A percentile compares a stretch with the other conserved stretches of the same genome.
Evolutionary conservation across 306 rosid genomes (phyloP).

Genomic region (Boehmeria nivea): DNA sequence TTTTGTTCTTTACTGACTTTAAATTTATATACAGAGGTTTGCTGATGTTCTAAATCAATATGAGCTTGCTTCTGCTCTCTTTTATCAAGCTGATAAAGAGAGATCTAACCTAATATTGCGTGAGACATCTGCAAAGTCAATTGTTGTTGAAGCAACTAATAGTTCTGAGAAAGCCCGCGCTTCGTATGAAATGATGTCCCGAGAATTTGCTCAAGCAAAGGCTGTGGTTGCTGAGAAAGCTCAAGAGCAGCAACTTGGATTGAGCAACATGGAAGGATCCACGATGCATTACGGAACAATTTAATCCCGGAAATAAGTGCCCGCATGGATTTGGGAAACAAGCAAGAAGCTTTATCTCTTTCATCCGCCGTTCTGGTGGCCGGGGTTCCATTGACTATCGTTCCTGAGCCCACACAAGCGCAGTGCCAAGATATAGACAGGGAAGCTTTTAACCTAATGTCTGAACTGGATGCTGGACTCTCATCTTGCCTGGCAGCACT

Average conservation of each 20-base stretch:
- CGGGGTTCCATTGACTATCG: slow-evolving; percentile 89
- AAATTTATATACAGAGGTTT: slow-evolving; percentile 62
- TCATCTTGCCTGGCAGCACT: slow-evolving; percentile 58
- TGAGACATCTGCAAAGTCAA: slow-evolving; percentile 84
- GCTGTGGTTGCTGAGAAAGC: slow-evolving; percentile 76
- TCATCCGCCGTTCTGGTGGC: slow-evolving; percentile 77
- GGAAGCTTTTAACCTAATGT: slow-evolving; percentile 68
- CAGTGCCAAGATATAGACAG: slow-evolving; percentile 89
- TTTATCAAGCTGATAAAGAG: slow-evolving; percentile 82
- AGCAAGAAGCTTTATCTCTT: slow-evolving; percentile 71
- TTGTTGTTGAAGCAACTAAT: slow-evolving; percentile 74
- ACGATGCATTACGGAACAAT: slow-evolving; percentile 76
- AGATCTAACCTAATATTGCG: slow-evolving; percentile 61
- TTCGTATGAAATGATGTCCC: slow-evolving; percentile 76
- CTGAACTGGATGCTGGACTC: slow-evolving; percentile 72
- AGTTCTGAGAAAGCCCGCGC: slow-evolving; percentile 65
- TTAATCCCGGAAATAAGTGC: slow-evolving; percentile 56
- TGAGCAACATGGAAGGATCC: slow-evolving; percentile 87
- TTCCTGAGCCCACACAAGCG: slow-evolving; percentile 98
- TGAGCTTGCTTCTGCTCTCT: slow-evolving; percentile 54
- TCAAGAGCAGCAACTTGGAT: slow-evolving; percentile 86
- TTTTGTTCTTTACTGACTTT: slow-evolving; percentile 26
- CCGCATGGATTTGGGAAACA: slow-evolving; percentile 40
- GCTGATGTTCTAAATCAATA: slow-evolving; percentile 65
- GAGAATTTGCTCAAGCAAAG: slow-evolving; percentile 79